Evolutionary conservation across 257 asterid genomes (phyloP).

Genomic region (Cruciata laevipes): DNA sequence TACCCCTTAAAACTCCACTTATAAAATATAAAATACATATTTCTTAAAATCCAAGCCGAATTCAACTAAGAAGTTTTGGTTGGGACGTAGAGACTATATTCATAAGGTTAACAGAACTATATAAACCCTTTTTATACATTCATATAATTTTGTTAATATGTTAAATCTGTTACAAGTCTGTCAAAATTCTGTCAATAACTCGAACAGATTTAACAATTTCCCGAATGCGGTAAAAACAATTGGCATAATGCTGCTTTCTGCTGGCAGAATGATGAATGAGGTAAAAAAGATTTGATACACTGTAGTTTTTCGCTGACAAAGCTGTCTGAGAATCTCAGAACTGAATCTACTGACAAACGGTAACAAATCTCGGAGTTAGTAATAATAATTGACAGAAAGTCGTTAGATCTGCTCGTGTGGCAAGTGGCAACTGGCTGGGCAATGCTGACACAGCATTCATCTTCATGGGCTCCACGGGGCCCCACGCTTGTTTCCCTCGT

Average conservation of each 20-base stretch:
- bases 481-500: conserved; percentile 8
- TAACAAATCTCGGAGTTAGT: not conserved
- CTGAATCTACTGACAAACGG: not conserved
- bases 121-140: no score
- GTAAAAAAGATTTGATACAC: not conserved
- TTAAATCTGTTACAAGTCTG: no score
- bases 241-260: no score
- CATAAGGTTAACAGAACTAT: no score
- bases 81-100: no score
- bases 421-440: conserved; percentile 17
- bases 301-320: not conserved
- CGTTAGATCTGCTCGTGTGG: conserved; percentile 32
- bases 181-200: no score
- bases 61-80: no score
- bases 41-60: no score
- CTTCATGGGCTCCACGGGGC: not conserved
- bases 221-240: not conserved
- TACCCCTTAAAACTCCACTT: no score
- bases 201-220: not conserved
- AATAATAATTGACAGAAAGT: not conserved
- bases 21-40: no score
- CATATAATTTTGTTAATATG: no score
- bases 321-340: conserved; percentile 8
- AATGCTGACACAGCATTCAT: conserved; percentile 13
- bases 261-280: not conserved